These are phyloP conservation scores for Zygosaccharomyces lentus DNA, from an alignment of 805 yeast genomes.

Conservation along the genomic window DNA sequence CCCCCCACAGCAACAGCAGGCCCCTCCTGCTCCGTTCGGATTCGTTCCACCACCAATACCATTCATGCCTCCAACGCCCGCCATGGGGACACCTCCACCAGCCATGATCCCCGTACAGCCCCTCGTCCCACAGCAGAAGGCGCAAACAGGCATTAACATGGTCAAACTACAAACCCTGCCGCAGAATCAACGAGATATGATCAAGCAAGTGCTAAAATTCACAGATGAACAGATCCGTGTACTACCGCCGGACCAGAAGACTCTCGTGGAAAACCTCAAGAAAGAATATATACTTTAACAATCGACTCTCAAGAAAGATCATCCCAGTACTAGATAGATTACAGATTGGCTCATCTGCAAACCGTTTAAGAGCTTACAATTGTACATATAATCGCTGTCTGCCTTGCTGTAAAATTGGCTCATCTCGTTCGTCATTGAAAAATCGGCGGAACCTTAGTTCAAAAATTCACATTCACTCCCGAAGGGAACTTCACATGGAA, in stretches of 20 bases:
- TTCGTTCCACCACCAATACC: conserved; percentile 19
- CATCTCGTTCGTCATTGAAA: neutral
- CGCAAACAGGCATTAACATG: conserved; percentile 40
- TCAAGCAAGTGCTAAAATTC: conserved; percentile 46
- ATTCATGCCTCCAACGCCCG: conserved; percentile 15
- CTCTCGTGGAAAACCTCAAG: conserved; percentile 52
- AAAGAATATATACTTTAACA: conserved; percentile 44
- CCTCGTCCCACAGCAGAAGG: conserved; percentile 10
- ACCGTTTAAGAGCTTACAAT: neutral
- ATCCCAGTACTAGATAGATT: neutral
- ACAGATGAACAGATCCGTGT: conserved; percentile 41
- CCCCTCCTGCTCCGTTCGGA: conserved; percentile 17
- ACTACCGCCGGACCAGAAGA: conserved; percentile 44
- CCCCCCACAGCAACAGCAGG: conserved; percentile 10
- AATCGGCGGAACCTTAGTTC: neutral
- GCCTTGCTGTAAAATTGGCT: neutral
- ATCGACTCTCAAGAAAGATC: neutral
- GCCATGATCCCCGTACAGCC: conserved; percentile 7
- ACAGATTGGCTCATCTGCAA: neutral
- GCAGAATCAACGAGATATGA: conserved; percentile 53
- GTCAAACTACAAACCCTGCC: conserved; percentile 49
- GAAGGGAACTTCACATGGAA: conserved; percentile 2
- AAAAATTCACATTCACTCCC: conserved; percentile 3
- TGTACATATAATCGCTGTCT: neutral
- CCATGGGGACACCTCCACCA: conserved; percentile 8